phyloP scores from a whole-genome alignment of 2,329 filamentous ascomycete genomes.

The Madurella fahalii region DNA sequence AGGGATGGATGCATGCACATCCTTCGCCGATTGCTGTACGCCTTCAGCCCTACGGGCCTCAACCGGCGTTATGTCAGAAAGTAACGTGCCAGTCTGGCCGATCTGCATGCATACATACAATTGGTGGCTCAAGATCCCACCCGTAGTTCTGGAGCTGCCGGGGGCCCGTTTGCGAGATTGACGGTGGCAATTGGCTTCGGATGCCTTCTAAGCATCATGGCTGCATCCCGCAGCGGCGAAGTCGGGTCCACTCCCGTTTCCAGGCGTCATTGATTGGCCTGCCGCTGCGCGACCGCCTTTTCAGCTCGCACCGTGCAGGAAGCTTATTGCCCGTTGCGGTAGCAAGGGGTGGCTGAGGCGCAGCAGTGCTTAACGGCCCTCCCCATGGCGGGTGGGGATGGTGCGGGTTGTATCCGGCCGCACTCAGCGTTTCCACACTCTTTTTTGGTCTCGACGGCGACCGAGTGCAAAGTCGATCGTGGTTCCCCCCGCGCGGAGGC shows the following conservation, averaged over 20 bases:
- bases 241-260: not conserved
- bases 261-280: constrained; percentile 11
- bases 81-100: constrained; percentile 14
- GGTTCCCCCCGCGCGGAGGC: not conserved
- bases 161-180: not conserved
- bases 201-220: constrained; percentile 1
- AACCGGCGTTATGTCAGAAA: constrained; percentile 8
- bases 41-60: constrained; percentile 18
- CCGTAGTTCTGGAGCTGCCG: not conserved
- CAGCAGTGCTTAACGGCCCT: not conserved
- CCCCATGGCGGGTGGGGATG: not conserved
- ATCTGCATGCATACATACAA: constrained; percentile 1
- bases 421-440: constrained; percentile 1
- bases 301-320: constrained; percentile 16
- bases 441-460: constrained; percentile 4
- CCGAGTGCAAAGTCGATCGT: not conserved
- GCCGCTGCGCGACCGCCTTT: constrained; percentile 8
- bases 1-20: not conserved
- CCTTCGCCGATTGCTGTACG: not conserved
- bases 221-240: constrained; percentile 11
- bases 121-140: not conserved
- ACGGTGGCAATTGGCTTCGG: constrained; percentile 8
- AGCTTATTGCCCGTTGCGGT: constrained; percentile 7
- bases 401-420: not conserved
- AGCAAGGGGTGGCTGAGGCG: constrained; percentile 5